Conservation (phyloP, 257 asterid species). For the Solanum chilense region DNA sequence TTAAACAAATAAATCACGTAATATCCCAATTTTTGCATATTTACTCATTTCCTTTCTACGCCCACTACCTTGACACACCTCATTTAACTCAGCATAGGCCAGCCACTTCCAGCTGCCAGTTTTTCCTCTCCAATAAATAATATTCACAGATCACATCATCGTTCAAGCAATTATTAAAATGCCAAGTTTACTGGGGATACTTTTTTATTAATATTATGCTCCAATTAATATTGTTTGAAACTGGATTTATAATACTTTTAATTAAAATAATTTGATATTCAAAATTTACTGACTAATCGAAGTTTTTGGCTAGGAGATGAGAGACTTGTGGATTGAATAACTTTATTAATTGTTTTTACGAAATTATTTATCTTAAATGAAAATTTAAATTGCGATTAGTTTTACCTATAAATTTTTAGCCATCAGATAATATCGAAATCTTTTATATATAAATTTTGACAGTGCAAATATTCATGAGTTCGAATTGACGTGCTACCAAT, state of each 20-base stretch:
- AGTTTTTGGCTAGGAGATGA: neutral
- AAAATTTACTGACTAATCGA: neutral
- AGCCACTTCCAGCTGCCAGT: neutral
- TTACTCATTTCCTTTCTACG: neutral
- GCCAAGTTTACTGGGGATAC: neutral
- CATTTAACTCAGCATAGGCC: neutral
- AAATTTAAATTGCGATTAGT: too few relatives aligned
- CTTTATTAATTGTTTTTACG: too few relatives aligned
- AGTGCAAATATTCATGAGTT: neutral
- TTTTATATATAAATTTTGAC: too few relatives aligned
- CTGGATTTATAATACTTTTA: neutral
- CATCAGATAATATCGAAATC: neutral
- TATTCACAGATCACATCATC: neutral
- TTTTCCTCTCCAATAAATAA: neutral
- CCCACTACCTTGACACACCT: neutral
- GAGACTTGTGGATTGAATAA: rapidly evolving
- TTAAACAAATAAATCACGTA: rapidly evolving
- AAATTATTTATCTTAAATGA: rapidly evolving
- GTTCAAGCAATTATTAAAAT: neutral
- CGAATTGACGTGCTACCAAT: neutral
- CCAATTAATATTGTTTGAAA: neutral
- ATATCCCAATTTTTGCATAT: neutral
- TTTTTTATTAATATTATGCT: neutral
- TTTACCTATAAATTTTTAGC: rapidly evolving
- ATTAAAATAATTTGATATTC: neutral